phyloP scores from a whole-genome alignment of 2,329 filamentous ascomycete species.

The Chaetomiaceae sp. region DNA sequence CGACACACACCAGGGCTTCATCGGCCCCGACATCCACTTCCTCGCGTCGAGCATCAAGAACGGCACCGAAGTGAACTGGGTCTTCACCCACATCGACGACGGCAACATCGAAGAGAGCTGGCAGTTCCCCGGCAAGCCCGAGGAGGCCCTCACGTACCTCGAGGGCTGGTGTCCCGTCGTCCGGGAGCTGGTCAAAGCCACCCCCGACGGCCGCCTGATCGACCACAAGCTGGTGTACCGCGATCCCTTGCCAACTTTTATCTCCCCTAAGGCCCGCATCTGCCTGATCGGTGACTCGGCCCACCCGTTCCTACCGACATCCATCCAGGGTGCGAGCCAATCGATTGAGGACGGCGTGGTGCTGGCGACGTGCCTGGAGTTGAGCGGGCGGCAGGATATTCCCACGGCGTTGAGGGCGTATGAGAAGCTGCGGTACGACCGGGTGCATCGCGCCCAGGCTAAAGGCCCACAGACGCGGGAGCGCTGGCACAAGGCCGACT shows the following conservation, averaged over 20 bases:
- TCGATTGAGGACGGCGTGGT: slow-evolving; percentile 40
- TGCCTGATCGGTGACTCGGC: slow-evolving; percentile 39
- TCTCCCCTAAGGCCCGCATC: slow-evolving; percentile 34
- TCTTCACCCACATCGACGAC: slow-evolving; percentile 45
- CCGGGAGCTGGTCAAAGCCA: slow-evolving; percentile 36
- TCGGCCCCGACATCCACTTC: slow-evolving; percentile 49
- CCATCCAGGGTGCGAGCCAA: slow-evolving; percentile 38
- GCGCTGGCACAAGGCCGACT: slow-evolving; percentile 32
- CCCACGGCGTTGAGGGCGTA: slow-evolving; percentile 29
- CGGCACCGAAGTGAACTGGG: slow-evolving; percentile 50
- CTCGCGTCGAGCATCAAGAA: slow-evolving; percentile 49
- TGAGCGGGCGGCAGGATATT: slow-evolving; percentile 21
- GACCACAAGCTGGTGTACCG: slow-evolving; percentile 30
- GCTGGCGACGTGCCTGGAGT: slow-evolving; percentile 33
- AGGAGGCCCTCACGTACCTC: slow-evolving; percentile 41
- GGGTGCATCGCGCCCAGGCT: slow-evolving; percentile 32
- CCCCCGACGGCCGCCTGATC: slow-evolving; percentile 25
- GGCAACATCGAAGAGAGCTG: slow-evolving; percentile 45
- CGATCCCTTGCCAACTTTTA: slow-evolving; percentile 33
- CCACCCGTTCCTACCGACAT: slow-evolving; percentile 39
- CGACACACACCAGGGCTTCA: slow-evolving; percentile 49
- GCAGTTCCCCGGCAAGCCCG: slow-evolving; percentile 40
- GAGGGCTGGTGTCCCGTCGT: slow-evolving; percentile 39
- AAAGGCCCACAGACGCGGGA: slow-evolving; percentile 32
- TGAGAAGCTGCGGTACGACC: slow-evolving; percentile 31